Evolutionary conservation across 73 alveolate genomes (phyloP).

Genomic region (Paramecium sonneborni): DNA sequence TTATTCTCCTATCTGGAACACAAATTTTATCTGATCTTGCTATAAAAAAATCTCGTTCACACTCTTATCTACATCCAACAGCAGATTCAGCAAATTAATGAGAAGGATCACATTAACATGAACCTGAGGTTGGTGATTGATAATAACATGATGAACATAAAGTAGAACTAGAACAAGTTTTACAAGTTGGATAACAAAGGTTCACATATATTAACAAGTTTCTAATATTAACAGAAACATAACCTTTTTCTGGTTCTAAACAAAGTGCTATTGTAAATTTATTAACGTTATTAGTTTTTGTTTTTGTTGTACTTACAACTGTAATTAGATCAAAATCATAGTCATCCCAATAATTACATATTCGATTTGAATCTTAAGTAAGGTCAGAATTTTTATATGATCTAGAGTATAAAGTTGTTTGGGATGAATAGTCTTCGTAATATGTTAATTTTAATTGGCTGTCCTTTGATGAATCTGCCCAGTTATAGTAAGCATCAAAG

Average conservation of each 20-base stretch:
- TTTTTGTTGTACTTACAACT: neutral
- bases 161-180: neutral
- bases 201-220: neutral
- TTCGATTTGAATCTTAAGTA: too few species aligned
- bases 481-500: neutral
- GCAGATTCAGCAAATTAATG: too few species aligned
- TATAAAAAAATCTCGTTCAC: neutral
- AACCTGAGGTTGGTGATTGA: neutral
- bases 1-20: neutral
- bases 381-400: too few species aligned
- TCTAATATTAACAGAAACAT: neutral
- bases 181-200: neutral
- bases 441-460: too few species aligned
- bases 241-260: neutral
- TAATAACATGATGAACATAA: neutral
- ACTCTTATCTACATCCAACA: neutral
- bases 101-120: too few species aligned
- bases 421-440: neutral
- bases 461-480: neutral
- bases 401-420: too few species aligned
- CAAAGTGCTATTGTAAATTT: neutral
- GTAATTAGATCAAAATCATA: neutral
- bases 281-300: neutral
- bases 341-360: too few species aligned
- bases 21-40: neutral